Evolutionary conservation across 2,329 filamentous ascomycete genomes (phyloP), one percentile per base, ranked within the genome.

Genomic region (Lecanicillium sp.): DNA sequence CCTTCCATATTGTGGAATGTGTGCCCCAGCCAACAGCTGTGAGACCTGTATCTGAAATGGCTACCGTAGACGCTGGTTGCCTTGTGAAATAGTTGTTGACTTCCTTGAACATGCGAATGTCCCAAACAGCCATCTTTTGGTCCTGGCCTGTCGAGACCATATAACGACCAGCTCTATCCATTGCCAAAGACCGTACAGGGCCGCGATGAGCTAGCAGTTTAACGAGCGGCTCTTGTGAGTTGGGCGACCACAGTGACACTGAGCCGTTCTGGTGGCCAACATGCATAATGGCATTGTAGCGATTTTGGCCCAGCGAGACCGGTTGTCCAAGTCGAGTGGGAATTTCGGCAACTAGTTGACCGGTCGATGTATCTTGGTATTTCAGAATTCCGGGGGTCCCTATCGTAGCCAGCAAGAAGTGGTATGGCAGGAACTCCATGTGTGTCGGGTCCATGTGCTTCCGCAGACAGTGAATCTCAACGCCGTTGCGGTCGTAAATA

Each of bases 91-190:
- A 96, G 49, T 74, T 86, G 64, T 92, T 85, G 18, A 98, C 83
- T 55, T 95, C 87, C 51, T 84, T 87, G 68, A 94, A 92, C 75
- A 87, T 94, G 31, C 90, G 79, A 45, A 96, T 82, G 57, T 96
- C 90, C 88, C 90, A 95, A 11, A 95, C 80, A n/a, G 84, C 80
- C 84, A 95, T 94, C 56, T 84, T 86, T 48, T 80, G 71, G 57
- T 95, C 90, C 56, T 94, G 87, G 2, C 89, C 90, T 0, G 86
- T 82, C 4, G 88, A 87, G 9, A 95, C 87, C 90, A 96, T 95
- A 65, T 95, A 98, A 41, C 84, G 78, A 16, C 92, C 92, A 57
- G 90, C 85, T 43, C 89, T 76, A 56, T 98, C 90, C 30, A 96
- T 72, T 2, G 86, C 85, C 35, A 95, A 59, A 9, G 85, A 81